Evolutionary conservation across 2,329 filamentous ascomycete species (phyloP), one percentile per base, ranked within the genome.

Genomic region (Talaromyces sp.): DNA sequence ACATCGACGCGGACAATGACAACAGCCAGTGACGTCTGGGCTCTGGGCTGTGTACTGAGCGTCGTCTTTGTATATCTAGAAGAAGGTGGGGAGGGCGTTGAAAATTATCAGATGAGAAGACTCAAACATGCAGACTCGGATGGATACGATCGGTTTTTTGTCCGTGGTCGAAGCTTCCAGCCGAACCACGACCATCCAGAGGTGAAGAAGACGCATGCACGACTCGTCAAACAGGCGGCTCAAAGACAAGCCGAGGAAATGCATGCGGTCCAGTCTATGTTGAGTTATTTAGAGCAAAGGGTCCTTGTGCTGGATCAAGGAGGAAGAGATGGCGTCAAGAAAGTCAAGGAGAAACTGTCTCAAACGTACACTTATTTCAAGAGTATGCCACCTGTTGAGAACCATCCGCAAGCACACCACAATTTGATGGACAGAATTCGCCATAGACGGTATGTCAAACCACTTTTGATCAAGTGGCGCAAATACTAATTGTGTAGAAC

Each of bases 21-120:
- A 9, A 70, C 72, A 0, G 71, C 71, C 11, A 79, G 76, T 52
- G 78, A 81, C 67, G 72, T 80, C 0, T 81, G 79, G 79, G 78
- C 78, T 3, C 66, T 80, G 2, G 79, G 78, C 0, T 80, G 78
- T 64, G 74, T 81, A 0, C 68, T 80, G 3, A 79, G 76, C 37
- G 71, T 80, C 3, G 66, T 81, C 0, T 72, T 81, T 31, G 71
- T 76, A 1, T 81, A 78, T 64, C 67, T 80, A 5, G 71, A 75
- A 11, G 69, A 69, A 2, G 78, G 77, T 2, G 66, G 66, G 13
- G 62, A 56, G 1, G 75, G 72, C 13, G 70, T 79, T 10, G 59
- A 65, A 3, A 54, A 58, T 31, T 72, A 70, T 33, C 52, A 66
- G 11, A 45, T 64, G 2, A 69, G 69, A 2, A 69, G 75, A 8